Conservation (phyloP, 2,329 filamentous ascomycete species). For the Blastomyces parvus region DNA sequence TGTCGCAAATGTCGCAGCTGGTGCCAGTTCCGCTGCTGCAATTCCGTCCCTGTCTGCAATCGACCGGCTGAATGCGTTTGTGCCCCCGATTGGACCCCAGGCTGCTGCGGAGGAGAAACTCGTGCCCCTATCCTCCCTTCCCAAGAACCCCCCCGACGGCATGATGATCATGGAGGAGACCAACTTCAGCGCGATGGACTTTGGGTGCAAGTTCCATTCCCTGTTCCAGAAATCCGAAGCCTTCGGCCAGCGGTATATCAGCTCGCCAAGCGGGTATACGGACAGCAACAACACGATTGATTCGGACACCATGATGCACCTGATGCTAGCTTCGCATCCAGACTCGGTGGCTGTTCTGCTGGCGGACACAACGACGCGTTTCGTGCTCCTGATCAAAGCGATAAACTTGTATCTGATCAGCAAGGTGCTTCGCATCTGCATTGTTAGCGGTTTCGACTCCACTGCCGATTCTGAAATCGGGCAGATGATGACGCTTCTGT, state of each 20-base stretch:
- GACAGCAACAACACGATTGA: background rate
- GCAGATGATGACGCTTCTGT: slow-evolving; percentile 16
- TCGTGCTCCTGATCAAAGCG: slow-evolving; percentile 21
- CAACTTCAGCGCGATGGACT: slow-evolving; percentile 1
- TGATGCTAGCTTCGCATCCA: background rate
- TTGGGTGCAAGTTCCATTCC: background rate
- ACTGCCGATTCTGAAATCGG: slow-evolving; percentile 19
- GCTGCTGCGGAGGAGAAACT: slow-evolving; percentile 2
- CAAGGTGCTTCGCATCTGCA: slow-evolving; percentile 18
- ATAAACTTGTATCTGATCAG: slow-evolving; percentile 23
- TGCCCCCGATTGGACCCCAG: background rate
- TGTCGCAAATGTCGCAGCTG: background rate
- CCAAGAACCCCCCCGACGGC: background rate
- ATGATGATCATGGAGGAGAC: slow-evolving; percentile 6
- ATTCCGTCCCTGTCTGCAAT: background rate
- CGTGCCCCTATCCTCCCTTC: background rate
- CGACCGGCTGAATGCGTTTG: slow-evolving; percentile 5
- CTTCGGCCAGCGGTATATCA: slow-evolving; percentile 1
- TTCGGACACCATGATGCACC: background rate
- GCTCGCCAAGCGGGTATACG: background rate
- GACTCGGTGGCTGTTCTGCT: slow-evolving; percentile 16
- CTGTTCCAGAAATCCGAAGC: slow-evolving; percentile 3
- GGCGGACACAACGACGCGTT: slow-evolving; percentile 18
- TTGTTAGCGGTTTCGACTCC: slow-evolving; percentile 22
- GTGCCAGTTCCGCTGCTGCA: background rate